Evolutionary conservation across 2,329 filamentous ascomycete species (phyloP).

Genomic region (Elsinoe perseae): DNA sequence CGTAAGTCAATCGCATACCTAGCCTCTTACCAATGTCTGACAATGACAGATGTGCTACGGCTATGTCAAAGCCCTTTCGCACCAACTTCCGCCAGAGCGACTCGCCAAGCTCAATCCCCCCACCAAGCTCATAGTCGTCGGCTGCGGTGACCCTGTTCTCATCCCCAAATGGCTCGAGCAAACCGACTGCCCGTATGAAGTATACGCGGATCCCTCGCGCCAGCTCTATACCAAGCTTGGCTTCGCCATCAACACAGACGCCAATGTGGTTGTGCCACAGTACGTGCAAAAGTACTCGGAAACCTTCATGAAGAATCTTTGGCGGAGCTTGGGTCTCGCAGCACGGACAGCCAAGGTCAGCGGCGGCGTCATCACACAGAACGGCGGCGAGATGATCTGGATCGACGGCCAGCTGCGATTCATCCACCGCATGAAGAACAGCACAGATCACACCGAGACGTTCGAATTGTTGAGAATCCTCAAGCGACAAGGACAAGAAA

Average conservation of each 20-base stretch:
- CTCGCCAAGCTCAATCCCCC: conserved; percentile 22
- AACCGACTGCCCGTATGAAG: conserved; percentile 27
- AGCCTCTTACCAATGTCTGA: background rate
- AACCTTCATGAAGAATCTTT: conserved; percentile 6
- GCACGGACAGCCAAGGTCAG: conserved; percentile 20
- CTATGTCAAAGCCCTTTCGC: conserved; percentile 27
- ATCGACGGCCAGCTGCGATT: conserved; percentile 29
- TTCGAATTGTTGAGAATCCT: conserved; percentile 28
- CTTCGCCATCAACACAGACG: conserved; percentile 25
- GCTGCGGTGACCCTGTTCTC: conserved; percentile 27
- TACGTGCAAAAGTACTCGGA: conserved; percentile 22
- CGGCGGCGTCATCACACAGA: conserved; percentile 23
- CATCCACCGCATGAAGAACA: conserved; percentile 31
- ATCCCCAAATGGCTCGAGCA: conserved; percentile 27
- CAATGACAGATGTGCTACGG: conserved; percentile 27
- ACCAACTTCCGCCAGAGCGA: conserved; percentile 21
- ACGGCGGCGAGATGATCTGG: conserved; percentile 35
- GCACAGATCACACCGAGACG: conserved; percentile 31
- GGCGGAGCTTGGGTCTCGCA: conserved; percentile 13
- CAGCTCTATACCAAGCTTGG: conserved; percentile 27
- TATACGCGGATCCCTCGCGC: conserved; percentile 29
- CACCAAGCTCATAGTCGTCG: conserved; percentile 29
- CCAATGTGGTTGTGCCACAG: conserved; percentile 23
- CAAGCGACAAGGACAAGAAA: conserved; percentile 18
- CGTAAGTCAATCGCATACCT: conserved; percentile 21